Evolutionary conservation across 371 early-diverging fungal species (phyloP).

Genomic region (Mortierella sp.): DNA sequence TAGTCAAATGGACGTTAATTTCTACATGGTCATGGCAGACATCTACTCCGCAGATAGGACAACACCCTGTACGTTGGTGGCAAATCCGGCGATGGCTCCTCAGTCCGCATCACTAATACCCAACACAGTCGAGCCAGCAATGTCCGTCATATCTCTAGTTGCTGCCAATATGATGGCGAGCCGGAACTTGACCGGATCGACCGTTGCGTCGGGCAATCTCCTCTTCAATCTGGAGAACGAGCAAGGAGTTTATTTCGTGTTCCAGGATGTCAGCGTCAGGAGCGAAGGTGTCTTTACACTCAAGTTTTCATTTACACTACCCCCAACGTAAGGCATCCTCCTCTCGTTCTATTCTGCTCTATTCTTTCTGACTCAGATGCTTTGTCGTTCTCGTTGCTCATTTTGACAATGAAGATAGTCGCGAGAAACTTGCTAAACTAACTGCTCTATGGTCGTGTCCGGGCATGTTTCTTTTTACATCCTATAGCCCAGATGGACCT

Average conservation of each 20-base stretch:
- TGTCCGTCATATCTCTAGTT: conserved; percentile 50
- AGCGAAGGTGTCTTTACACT: conserved; percentile 76
- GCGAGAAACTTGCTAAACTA: no score
- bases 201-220: conserved; percentile 76
- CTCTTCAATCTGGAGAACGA: conserved; percentile 73
- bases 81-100: conserved; percentile 65
- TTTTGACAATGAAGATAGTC: no score
- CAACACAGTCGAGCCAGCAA: conserved; percentile 26
- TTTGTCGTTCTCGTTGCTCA: no score
- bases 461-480: neutral
- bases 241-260: conserved; percentile 82
- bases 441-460: no score
- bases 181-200: conserved; percentile 80
- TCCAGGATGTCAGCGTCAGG: conserved; percentile 79
- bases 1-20: conserved; percentile 69
- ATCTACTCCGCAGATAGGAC: conserved; percentile 65
- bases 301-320: conserved; percentile 68
- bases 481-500: conserved; percentile 26
- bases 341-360: neutral
- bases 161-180: conserved; percentile 61
- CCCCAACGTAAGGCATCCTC: conserved; percentile 61
- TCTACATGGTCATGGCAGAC: conserved; percentile 72
- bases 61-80: conserved; percentile 64
- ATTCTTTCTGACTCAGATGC: neutral
- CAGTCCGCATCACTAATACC: conserved; percentile 49